Percentiles rank a stretch among this genome's conserved stretches.
phyloP scores from a whole-genome alignment of 805 yeast genomes.

The Candida schatavii region DNA sequence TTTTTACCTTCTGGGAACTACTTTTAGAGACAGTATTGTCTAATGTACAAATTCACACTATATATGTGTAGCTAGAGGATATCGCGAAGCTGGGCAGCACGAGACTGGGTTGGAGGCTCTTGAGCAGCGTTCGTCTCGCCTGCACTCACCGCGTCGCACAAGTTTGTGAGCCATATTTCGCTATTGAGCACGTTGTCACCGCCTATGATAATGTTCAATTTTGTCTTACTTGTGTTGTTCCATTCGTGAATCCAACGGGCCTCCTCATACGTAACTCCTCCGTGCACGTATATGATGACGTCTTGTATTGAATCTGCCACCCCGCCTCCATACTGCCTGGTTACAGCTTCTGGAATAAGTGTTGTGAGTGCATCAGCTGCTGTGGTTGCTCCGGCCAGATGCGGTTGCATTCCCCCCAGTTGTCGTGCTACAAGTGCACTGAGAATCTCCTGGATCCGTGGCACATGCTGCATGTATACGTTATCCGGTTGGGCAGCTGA shows the following conservation, averaged over 20 bases:
- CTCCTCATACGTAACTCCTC: conserved; percentile 93
- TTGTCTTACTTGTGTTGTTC: conserved; percentile 48
- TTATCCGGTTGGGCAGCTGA: conserved; percentile 43
- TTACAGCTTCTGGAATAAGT: conserved; percentile 37
- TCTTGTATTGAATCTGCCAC: conserved; percentile 49
- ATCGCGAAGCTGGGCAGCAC: conserved; percentile 3
- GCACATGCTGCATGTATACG: conserved; percentile 88
- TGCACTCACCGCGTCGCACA: conserved; percentile 30
- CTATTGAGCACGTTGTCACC: conserved; percentile 48
- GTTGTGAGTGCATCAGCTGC: conserved; percentile 22
- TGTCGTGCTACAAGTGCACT: conserved; percentile 15
- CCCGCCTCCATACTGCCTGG: conserved; percentile 22
- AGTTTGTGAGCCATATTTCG: conserved; percentile 27
- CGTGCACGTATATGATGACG: conserved; percentile 69
- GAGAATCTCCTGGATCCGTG: conserved; percentile 56
- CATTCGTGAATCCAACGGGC: conserved; percentile 77
- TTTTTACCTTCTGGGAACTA: too few relatives aligned
- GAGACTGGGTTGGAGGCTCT: conserved; percentile 1
- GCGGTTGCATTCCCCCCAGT: conserved; percentile 6
- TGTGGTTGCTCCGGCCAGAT: background rate
- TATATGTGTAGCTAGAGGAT: background rate
- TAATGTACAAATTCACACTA: too few relatives aligned
- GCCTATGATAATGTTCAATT: conserved; percentile 73
- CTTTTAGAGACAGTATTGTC: too few relatives aligned
- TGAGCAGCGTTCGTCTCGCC: conserved; percentile 3